Conservation (phyloP, 345 rosid genomes). For the Diplotaxis tenuifolia region DNA sequence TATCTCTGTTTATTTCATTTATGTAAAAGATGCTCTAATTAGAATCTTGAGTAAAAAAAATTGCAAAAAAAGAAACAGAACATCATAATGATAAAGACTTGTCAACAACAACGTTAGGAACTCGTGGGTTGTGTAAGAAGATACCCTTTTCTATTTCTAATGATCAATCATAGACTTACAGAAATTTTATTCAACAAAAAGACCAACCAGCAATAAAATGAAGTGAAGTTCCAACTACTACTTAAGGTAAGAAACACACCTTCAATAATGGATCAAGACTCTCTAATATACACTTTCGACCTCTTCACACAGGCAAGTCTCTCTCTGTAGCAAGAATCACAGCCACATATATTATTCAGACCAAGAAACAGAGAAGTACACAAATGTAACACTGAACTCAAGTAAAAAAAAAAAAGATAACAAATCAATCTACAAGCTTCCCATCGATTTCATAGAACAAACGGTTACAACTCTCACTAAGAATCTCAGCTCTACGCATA, state of each 20-base stretch:
- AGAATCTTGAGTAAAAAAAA: slow-evolving; percentile 21
- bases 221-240: slow-evolving; percentile 31
- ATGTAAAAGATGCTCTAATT: slow-evolving; percentile 23
- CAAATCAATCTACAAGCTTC: slow-evolving; percentile 21
- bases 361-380: not conserved
- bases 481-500: slow-evolving; percentile 45
- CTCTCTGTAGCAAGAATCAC: slow-evolving; percentile 22
- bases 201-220: slow-evolving; percentile 14
- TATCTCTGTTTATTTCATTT: slow-evolving; percentile 13
- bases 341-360: not conserved
- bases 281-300: slow-evolving; percentile 32
- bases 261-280: not conserved
- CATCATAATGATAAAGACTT: slow-evolving; percentile 21
- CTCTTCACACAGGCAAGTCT: slow-evolving; percentile 38
- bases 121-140: slow-evolving; percentile 11
- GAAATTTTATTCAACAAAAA: slow-evolving; percentile 1
- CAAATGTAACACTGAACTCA: not conserved
- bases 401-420: not conserved
- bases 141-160: not conserved
- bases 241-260: not conserved
- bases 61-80: not conserved
- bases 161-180: slow-evolving; percentile 21
- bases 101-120: slow-evolving; percentile 25
- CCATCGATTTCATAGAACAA: slow-evolving; percentile 53
- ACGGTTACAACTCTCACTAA: slow-evolving; percentile 43